These are phyloP conservation scores for Wickerhamomyces sp. DNA, from an alignment of 1,139 yeast species.

Conservation along the genomic window DNA sequence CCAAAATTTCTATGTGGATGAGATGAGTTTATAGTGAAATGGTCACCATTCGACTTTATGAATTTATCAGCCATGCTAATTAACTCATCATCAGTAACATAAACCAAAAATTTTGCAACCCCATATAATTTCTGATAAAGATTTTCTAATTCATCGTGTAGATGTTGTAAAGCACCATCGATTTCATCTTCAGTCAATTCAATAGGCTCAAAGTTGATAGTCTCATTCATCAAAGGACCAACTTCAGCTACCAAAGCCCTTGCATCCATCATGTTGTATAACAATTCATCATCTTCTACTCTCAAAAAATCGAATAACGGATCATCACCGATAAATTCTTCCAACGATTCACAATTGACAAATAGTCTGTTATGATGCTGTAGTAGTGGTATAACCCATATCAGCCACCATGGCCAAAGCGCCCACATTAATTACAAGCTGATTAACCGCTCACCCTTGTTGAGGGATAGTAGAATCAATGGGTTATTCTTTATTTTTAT, in stretches of 20 bases:
- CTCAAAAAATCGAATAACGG: constrained; percentile 4
- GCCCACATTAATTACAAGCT: too few species aligned
- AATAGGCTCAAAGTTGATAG: neutral
- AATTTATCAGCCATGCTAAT: constrained; percentile 13
- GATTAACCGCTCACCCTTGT: too few species aligned
- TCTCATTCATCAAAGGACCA: neutral
- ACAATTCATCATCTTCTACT: neutral
- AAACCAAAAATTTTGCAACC: constrained; percentile 15
- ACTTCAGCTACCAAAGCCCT: neutral
- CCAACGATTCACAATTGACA: too few species aligned
- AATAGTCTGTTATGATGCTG: too few species aligned
- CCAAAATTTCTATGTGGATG: constrained; percentile 2
- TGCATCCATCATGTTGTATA: constrained; percentile 1
- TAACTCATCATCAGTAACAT: constrained; percentile 12
- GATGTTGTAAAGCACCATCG: constrained; percentile 7
- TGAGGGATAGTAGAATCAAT: too few species aligned
- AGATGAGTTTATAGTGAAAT: neutral
- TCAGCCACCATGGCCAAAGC: too few species aligned
- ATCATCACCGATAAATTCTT: constrained; percentile 2
- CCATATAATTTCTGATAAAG: constrained; percentile 11
- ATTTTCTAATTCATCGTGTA: constrained; percentile 11
- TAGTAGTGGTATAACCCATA: too few species aligned
- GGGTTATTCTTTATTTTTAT: too few species aligned
- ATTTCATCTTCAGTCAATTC: constrained; percentile 9
- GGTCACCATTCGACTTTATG: constrained; percentile 4